Evolutionary conservation across 257 asterid species (phyloP).

Genomic region (Coffea eugenioides): DNA sequence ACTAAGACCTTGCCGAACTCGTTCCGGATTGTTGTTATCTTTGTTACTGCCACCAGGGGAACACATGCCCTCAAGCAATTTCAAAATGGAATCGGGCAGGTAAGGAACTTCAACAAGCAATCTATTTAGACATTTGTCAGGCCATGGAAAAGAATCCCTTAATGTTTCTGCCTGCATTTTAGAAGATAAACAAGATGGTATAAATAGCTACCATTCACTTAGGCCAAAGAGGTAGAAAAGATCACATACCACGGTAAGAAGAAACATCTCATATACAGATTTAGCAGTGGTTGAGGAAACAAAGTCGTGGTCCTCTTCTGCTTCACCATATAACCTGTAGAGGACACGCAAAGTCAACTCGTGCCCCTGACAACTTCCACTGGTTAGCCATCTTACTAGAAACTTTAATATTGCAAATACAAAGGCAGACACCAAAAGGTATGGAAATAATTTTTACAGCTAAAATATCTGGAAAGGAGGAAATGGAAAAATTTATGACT

Average conservation of each 20-base stretch:
- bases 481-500: not conserved
- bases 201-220: constrained; percentile 25
- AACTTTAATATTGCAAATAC: constrained; percentile 12
- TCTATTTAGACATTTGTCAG: constrained; percentile 93
- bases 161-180: constrained; percentile 87
- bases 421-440: not conserved
- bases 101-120: constrained; percentile 92
- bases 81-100: constrained; percentile 72
- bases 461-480: not conserved
- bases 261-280: constrained; percentile 87
- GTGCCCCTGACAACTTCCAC: constrained; percentile 88
- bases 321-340: constrained; percentile 94
- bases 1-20: constrained; percentile 97
- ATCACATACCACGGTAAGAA: constrained; percentile 76
- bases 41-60: constrained; percentile 65
- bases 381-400: constrained; percentile 43
- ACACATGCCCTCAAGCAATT: constrained; percentile 77
- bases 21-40: constrained; percentile 77
- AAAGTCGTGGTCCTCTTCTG: constrained; percentile 88
- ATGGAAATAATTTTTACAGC: not conserved
- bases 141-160: constrained; percentile 84
- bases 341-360: constrained; percentile 96
- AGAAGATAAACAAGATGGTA: constrained; percentile 16
- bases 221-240: constrained; percentile 21
- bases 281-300: constrained; percentile 82